Conservation (phyloP, 2,329 filamentous ascomycete genomes). For the Mollisia scopiformis region DNA sequence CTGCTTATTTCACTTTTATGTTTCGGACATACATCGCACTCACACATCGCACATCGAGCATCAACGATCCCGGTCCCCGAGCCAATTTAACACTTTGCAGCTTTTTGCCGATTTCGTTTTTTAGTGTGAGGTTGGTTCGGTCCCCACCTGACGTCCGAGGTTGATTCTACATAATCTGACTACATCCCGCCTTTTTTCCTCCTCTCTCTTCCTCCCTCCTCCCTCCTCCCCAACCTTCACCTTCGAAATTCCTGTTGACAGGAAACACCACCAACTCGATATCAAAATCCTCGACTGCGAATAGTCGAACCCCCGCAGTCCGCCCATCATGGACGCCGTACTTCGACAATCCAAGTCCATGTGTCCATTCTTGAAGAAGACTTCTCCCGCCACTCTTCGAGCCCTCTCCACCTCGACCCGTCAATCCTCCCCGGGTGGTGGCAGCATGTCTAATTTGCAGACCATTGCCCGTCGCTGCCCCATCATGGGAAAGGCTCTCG, state of each 20-base stretch:
- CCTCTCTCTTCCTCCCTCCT: neutral
- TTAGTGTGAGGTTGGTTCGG: neutral
- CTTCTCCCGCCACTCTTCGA: slow-evolving; percentile 87
- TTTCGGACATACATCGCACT: neutral
- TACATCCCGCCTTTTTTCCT: neutral
- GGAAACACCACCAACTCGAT: slow-evolving; percentile 5
- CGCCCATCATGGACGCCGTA: slow-evolving; percentile 79
- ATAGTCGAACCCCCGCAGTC: slow-evolving; percentile 7
- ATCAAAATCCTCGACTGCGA: neutral
- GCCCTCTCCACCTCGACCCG: slow-evolving; percentile 76
- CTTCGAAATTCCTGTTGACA: slow-evolving; percentile 17
- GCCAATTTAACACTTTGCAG: neutral
- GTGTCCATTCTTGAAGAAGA: slow-evolving; percentile 97
- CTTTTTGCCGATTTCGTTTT: neutral
- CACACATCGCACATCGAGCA: too few relatives aligned
- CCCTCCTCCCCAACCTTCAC: too few relatives aligned
- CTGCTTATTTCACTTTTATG: neutral
- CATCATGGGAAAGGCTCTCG: slow-evolving; percentile 97
- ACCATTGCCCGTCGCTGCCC: slow-evolving; percentile 93
- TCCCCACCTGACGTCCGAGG: slow-evolving; percentile 7
- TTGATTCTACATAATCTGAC: slow-evolving; percentile 7
- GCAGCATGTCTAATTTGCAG: slow-evolving; percentile 96
- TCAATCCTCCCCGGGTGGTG: slow-evolving; percentile 72
- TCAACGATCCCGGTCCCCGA: too few relatives aligned
- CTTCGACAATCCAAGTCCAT: slow-evolving; percentile 94